Evolutionary conservation across 2,329 filamentous ascomycete species (phyloP), one percentile per base, ranked within the genome.

Genomic region (Teratosphaeria zuluensis): DNA sequence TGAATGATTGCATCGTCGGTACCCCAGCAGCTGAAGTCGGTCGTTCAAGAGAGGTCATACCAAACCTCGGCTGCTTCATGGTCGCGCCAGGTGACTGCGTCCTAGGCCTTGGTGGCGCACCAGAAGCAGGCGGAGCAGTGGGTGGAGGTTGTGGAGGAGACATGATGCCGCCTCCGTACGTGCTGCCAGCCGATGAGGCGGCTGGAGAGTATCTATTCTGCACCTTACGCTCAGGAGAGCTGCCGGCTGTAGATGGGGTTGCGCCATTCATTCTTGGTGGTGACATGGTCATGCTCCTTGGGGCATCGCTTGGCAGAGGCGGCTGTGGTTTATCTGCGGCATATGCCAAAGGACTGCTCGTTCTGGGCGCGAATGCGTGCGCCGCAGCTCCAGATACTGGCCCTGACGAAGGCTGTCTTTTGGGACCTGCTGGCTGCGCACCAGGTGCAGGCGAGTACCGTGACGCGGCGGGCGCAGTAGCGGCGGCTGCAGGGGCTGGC

Each of bases 321-420:
- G 64, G 71, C 11, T 75, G 71, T 30, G 73, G 69, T 53, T 68
- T 68, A 33, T 73, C 72, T 55, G 54, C 59, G 12, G 76, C 80
- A 55, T 80, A n/a, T 33, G 83, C 83, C 16, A 86, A 74, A 16
- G 84, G 84, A 69, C 84, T 86, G n/a, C 83, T 86, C 6, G 83
- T 86, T 58, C 84, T 77, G 19, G 84, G 84, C 51, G 83, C 81
- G 69, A 85, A 86, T 3, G 80, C 76, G 61, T 53, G 28, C 52
- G 19, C 52, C 16, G 16, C 24, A 21, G 28, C 28, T 52, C 48
- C 48, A 11, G n/a, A 9, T 19, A 9, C 48, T 9, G 28, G 28
- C 30, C 54, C 54, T 14, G 73, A 69, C n/a, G 74, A 48, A 48
- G 42, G 42, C n/a, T 48, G 42, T 48, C 42, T n/a, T 6, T n/a